Percentiles rank a stretch among this genome's conserved stretches.
Evolutionary conservation across 1,139 yeast species (phyloP).

Genomic region (Waltiozyma sp.): DNA sequence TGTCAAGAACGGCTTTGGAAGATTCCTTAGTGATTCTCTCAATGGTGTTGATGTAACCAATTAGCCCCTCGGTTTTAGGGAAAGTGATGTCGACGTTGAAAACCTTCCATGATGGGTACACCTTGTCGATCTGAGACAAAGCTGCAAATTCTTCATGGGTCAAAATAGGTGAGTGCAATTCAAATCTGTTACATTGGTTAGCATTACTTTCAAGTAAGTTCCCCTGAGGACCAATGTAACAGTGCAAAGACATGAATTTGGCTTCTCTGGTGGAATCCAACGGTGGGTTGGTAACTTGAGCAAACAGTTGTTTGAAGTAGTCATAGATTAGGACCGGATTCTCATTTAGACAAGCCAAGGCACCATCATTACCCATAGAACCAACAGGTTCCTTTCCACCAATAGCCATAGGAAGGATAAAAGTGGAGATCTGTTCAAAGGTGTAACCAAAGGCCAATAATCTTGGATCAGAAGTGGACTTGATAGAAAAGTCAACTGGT

Average conservation of each 20-base stretch:
- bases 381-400: constrained; percentile 93
- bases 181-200: constrained; percentile 79
- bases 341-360: constrained; percentile 91
- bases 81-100: constrained; percentile 85
- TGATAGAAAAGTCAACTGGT: constrained; percentile 15
- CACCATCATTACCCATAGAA: constrained; percentile 97
- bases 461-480: constrained; percentile 64
- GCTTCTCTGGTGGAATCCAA: constrained; percentile 96
- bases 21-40: constrained; percentile 87
- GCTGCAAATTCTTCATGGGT: constrained; percentile 66
- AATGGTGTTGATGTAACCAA: constrained; percentile 75
- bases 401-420: constrained; percentile 88
- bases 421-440: constrained; percentile 74
- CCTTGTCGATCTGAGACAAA: constrained; percentile 55
- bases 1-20: constrained; percentile 69
- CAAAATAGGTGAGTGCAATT: constrained; percentile 74
- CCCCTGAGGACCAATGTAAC: constrained; percentile 97
- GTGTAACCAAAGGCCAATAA: constrained; percentile 85
- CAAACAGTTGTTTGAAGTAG: constrained; percentile 91
- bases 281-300: constrained; percentile 98
- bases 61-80: constrained; percentile 67
- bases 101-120: constrained; percentile 81
- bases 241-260: constrained; percentile 93
- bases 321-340: constrained; percentile 88
- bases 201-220: constrained; percentile 89